Evolutionary conservation across 768 basidiomycete genomes (phyloP).

Genomic region (Suillus cothurnatus): DNA sequence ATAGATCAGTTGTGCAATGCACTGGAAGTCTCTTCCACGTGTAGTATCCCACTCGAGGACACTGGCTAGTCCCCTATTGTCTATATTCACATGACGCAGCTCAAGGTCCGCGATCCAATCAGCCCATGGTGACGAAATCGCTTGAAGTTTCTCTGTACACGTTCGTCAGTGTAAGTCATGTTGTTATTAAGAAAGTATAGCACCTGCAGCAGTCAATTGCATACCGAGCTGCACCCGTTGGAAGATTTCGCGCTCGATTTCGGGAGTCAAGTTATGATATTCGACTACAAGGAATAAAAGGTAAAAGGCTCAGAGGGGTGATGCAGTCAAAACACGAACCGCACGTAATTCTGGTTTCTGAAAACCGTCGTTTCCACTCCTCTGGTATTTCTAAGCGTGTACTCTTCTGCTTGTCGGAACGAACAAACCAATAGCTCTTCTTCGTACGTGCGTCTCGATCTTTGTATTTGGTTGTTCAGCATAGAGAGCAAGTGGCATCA

Average conservation of each 20-base stretch:
- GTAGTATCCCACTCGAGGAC: conserved; percentile 64
- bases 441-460: conserved; percentile 60
- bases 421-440: conserved; percentile 65
- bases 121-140: conserved; percentile 71
- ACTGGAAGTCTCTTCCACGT: conserved; percentile 78
- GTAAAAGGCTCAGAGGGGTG: not conserved
- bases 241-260: conserved; percentile 76
- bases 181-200: not conserved
- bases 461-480: conserved; percentile 32
- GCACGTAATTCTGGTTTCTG: conserved; percentile 62
- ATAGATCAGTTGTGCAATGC: conserved; percentile 68
- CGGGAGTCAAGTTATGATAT: conserved; percentile 56
- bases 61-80: conserved; percentile 54
- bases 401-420: conserved; percentile 45
- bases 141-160: conserved; percentile 72
- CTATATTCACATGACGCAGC: conserved; percentile 53
- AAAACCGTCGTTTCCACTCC: conserved; percentile 51
- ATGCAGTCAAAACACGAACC: conserved; percentile 43
- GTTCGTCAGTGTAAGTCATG: not conserved
- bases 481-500: conserved; percentile 8
- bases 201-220: conserved; percentile 72
- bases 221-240: conserved; percentile 83
- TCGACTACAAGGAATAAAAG: conserved; percentile 51
- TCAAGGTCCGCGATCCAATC: conserved; percentile 67
- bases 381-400: conserved; percentile 56